phyloP scores from a whole-genome alignment of 139 green algal genomes.

The Chloropicon primus region DNA sequence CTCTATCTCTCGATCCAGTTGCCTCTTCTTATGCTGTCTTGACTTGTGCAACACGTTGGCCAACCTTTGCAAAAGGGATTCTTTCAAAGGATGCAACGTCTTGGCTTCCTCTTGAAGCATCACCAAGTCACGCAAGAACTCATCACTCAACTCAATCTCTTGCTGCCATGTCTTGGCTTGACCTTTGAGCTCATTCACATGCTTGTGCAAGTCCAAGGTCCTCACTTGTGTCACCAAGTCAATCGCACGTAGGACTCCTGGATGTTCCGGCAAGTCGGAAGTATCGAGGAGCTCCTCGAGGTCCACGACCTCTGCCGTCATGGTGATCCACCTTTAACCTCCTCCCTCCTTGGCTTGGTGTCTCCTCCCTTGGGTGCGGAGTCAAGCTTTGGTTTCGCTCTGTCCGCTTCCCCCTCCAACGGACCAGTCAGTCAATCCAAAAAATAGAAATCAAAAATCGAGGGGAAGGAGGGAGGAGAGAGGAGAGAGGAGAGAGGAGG shows the following conservation, averaged over 20 bases:
- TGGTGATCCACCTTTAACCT: neutral
- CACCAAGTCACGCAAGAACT: neutral
- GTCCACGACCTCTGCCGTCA: neutral
- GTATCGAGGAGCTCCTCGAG: neutral
- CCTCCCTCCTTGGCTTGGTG: neutral
- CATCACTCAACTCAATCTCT: neutral
- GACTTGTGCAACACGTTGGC: neutral
- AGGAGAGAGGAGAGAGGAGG: no score
- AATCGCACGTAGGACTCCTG: neutral
- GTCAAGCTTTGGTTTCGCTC: no score
- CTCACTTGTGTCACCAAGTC: neutral
- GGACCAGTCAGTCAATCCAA: no score
- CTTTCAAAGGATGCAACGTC: neutral
- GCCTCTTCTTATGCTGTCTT: neutral
- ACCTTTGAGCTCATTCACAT: neutral
- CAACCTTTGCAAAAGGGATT: neutral
- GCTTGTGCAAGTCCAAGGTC: neutral
- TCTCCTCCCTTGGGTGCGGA: no score
- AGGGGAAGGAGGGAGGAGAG: no score
- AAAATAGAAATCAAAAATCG: no score
- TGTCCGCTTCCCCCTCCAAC: no score
- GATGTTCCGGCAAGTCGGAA: neutral
- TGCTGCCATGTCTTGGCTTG: neutral
- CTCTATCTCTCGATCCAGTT: neutral
- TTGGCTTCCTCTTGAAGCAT: neutral